Percentiles rank a stretch among this genome's conserved stretches.
These are phyloP conservation scores for Clonostachys rhizophaga DNA, from an alignment of 2,329 filamentous ascomycete genomes.

Conservation along the genomic window DNA sequence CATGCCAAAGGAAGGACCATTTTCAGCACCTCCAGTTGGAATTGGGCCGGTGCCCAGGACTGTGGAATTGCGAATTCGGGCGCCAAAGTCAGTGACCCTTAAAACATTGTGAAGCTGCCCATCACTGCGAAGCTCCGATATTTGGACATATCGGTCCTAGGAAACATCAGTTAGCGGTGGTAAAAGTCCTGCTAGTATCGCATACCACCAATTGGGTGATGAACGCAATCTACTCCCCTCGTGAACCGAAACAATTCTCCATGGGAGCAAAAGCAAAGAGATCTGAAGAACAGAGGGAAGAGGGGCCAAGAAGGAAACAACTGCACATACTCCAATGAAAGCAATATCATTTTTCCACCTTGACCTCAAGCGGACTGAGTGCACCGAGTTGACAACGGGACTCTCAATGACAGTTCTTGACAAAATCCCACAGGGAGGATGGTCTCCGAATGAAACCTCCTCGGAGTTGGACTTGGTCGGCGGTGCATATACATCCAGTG, in stretches of 20 bases:
- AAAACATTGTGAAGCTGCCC: constrained; percentile 71
- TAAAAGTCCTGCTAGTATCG: too few species aligned
- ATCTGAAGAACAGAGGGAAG: background rate
- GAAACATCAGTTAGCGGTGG: background rate
- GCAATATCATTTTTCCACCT: constrained; percentile 73
- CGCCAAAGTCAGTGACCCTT: constrained; percentile 74
- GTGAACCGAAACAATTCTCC: too few species aligned
- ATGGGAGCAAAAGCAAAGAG: too few species aligned
- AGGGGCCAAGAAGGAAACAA: background rate
- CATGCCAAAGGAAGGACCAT: background rate
- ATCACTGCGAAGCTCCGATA: constrained; percentile 68
- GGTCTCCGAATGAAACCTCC: constrained; percentile 10
- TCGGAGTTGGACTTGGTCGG: background rate
- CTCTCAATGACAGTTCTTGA: constrained; percentile 75
- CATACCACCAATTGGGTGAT: too few species aligned
- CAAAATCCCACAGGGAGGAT: constrained; percentile 64
- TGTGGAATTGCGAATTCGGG: constrained; percentile 72
- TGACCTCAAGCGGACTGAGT: constrained; percentile 74
- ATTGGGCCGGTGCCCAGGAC: constrained; percentile 55
- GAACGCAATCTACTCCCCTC: too few species aligned
- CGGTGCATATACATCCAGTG: constrained; percentile 27
- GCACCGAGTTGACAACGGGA: constrained; percentile 69
- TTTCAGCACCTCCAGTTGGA: background rate
- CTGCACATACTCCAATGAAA: constrained; percentile 67
- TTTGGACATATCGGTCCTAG: constrained; percentile 73